A percentile compares a stretch with the other conserved stretches of the same genome.
phyloP scores from a whole-genome alignment of 345 rosid species.

The Heritiera fomes region DNA sequence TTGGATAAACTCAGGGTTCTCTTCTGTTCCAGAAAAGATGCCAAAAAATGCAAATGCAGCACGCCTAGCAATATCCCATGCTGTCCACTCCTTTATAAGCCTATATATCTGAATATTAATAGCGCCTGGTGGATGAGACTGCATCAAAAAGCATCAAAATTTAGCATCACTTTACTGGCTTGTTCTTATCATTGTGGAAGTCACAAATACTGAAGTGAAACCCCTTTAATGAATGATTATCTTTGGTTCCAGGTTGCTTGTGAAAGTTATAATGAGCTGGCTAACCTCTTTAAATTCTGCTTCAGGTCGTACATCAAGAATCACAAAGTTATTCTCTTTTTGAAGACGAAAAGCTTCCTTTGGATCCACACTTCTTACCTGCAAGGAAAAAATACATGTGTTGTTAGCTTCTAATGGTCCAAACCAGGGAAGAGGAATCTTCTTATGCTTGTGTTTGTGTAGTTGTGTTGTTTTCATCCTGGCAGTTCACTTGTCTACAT shows the following conservation, averaged over 20 bases:
- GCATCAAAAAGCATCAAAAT: conserved; percentile 2
- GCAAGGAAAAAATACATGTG: conserved; percentile 8
- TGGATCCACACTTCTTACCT: conserved; percentile 94
- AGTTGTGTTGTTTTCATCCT: not conserved
- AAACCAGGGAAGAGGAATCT: not conserved
- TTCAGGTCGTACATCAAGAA: conserved; percentile 95
- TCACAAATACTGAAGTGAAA: not conserved
- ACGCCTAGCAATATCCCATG: conserved; percentile 98
- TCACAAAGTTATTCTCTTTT: conserved; percentile 90
- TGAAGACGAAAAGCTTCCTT: conserved; percentile 97
- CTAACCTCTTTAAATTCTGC: conserved; percentile 90
- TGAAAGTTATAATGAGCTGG: not conserved
- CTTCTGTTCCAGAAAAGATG: conserved; percentile 96
- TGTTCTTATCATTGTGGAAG: not conserved
- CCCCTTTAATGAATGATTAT: not conserved
- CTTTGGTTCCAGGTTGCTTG: not conserved
- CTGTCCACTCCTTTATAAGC: conserved; percentile 94
- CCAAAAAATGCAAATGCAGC: conserved; percentile 97
- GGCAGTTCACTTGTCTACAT: not conserved
- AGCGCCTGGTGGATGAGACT: conserved; percentile 92
- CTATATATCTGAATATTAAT: conserved; percentile 89
- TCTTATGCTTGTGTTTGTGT: not conserved
- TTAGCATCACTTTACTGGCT: not conserved
- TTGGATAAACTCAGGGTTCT: conserved; percentile 82
- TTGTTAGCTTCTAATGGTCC: not conserved